These are phyloP conservation scores for Rhytidiadelphus loreus DNA, from an alignment of 225 moss, liverwort and hornwort species.

Conservation along the genomic window DNA sequence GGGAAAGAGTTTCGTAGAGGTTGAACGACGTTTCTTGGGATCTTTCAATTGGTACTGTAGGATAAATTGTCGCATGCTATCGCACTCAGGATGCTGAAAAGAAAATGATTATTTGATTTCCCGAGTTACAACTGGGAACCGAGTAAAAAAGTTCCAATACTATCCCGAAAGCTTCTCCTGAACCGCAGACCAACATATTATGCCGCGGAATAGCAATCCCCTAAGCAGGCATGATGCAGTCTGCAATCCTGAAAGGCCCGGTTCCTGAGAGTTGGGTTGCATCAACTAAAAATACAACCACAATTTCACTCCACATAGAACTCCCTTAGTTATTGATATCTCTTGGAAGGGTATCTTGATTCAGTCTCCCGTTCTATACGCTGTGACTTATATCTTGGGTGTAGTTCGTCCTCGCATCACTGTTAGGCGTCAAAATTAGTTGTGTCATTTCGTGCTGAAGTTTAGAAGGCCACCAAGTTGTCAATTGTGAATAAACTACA, in stretches of 20 bases:
- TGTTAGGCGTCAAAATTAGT: not conserved
- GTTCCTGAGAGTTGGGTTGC: not conserved
- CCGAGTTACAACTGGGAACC: not conserved
- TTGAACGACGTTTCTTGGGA: not conserved
- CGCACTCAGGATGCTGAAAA: not conserved
- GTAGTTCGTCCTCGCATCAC: not conserved
- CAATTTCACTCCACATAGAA: not conserved
- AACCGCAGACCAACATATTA: too few species aligned
- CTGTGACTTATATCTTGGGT: not conserved
- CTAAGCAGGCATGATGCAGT: not conserved
- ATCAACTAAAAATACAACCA: not conserved
- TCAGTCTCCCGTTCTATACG: not conserved
- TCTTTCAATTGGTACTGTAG: not conserved
- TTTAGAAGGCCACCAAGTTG: not conserved
- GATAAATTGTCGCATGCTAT: not conserved
- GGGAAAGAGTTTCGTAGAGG: not conserved
- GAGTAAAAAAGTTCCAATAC: not conserved
- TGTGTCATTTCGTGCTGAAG: not conserved
- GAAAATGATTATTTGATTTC: too few species aligned
- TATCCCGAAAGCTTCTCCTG: not conserved
- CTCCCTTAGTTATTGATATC: not conserved
- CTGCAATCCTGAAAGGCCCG: not conserved
- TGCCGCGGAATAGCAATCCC: not conserved
- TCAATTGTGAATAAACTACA: not conserved
- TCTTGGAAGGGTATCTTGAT: not conserved